phyloP scores from a whole-genome alignment of 2,329 filamentous ascomycete genomes.

The Zopfia rhizophila region DNA sequence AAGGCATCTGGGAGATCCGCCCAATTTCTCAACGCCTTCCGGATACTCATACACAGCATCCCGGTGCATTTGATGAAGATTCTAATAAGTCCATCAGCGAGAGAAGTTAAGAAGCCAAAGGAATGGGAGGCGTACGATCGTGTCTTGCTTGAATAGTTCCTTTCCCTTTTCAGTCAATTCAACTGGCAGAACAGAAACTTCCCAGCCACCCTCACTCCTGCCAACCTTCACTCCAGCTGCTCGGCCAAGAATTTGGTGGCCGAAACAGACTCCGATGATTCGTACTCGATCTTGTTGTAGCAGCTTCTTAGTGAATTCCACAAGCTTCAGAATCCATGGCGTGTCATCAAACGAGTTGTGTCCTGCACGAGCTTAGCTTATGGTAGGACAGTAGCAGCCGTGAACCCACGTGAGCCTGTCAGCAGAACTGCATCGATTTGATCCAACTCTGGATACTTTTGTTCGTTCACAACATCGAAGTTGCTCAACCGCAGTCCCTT shows the following conservation, averaged over 20 bases:
- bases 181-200: conserved; percentile 78
- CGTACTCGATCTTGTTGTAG: conserved; percentile 71
- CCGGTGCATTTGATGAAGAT: conserved; percentile 86
- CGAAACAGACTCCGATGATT: conserved; percentile 86
- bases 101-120: not conserved
- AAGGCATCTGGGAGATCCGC: conserved; percentile 71
- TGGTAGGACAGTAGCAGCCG: not conserved
- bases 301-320: conserved; percentile 72
- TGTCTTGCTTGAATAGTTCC: conserved; percentile 75
- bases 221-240: conserved; percentile 75
- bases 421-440: conserved; percentile 84
- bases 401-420: conserved; percentile 71
- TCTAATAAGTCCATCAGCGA: conserved; percentile 53
- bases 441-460: conserved; percentile 77
- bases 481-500: conserved; percentile 67
- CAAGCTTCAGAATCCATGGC: conserved; percentile 80
- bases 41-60: conserved; percentile 78
- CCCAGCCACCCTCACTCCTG: conserved; percentile 78
- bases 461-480: conserved; percentile 76
- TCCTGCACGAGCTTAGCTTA: conserved; percentile 56
- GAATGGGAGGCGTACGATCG: conserved; percentile 60
- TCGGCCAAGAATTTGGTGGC: conserved; percentile 84
- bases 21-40: conserved; percentile 69
- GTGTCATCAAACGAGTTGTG: conserved; percentile 78
- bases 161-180: conserved; percentile 75